A percentile compares a stretch with the other conserved stretches of the same genome.
These are phyloP conservation scores for Chenopodium quinoa DNA, from an alignment of 148 eudicot species.

Conservation along the genomic window DNA sequence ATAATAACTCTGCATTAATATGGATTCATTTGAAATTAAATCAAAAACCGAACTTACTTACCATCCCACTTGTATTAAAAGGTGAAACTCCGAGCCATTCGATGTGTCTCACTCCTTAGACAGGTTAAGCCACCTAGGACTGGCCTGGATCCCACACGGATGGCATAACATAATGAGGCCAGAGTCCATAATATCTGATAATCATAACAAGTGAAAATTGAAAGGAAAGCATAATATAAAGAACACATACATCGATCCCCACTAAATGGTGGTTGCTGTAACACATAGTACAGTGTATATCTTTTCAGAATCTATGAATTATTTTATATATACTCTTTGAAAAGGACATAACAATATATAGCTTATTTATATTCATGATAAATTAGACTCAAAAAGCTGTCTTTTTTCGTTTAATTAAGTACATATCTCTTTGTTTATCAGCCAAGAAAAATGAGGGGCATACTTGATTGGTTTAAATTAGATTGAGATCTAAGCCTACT, in stretches of 20 bases:
- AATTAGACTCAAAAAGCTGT: neutral
- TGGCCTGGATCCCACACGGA: neutral
- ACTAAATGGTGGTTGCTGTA: neutral
- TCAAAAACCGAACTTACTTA: too few relatives aligned
- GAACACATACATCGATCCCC: neutral
- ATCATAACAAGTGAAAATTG: neutral
- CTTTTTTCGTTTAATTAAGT: neutral
- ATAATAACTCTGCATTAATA: too few relatives aligned
- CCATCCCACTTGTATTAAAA: neutral
- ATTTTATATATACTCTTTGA: neutral
- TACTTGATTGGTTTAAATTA: neutral
- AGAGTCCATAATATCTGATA: neutral
- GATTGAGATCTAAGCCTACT: constrained; percentile 10
- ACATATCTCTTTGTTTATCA: neutral
- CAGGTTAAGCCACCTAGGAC: neutral
- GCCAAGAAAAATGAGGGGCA: neutral
- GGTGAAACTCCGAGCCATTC: neutral
- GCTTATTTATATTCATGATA: neutral
- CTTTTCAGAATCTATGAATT: neutral
- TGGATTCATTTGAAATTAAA: too few relatives aligned
- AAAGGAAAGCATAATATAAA: neutral
- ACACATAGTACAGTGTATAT: neutral
- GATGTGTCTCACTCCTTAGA: neutral
- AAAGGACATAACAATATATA: neutral
- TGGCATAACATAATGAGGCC: neutral